These are phyloP conservation scores for Macadamia tetraphylla DNA, from an alignment of 164 flowering plant genomes.

Conservation along the genomic window DNA sequence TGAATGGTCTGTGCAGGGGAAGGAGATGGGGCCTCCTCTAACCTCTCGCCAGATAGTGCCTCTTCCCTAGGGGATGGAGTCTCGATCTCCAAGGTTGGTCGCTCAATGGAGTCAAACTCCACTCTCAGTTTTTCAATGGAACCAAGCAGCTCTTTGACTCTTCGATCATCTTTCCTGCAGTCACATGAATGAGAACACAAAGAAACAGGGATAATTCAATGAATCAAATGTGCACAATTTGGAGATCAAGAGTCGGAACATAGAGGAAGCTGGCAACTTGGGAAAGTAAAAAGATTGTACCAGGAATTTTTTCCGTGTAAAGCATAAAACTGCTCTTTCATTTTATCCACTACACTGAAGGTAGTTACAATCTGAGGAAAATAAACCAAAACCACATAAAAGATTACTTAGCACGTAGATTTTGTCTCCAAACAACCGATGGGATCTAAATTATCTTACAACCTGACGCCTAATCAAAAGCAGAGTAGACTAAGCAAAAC, in stretches of 20 bases:
- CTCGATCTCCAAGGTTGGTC: conserved; percentile 73
- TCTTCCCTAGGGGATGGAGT: conserved; percentile 37
- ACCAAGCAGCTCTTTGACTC: conserved; percentile 60
- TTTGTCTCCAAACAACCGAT: not conserved
- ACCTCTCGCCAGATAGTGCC: conserved; percentile 24
- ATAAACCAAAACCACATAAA: not conserved
- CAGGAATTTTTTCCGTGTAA: conserved; percentile 47
- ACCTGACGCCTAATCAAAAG: not conserved
- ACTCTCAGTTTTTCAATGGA: conserved; percentile 58
- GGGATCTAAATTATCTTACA: not conserved
- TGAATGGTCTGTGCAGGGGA: too few relatives aligned
- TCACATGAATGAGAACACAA: too few relatives aligned
- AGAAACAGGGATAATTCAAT: not conserved
- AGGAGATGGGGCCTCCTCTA: conserved; percentile 21
- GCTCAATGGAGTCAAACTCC: conserved; percentile 76
- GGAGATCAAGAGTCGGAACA: too few relatives aligned
- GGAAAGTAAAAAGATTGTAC: conserved; percentile 23
- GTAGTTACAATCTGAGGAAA: conserved; percentile 72
- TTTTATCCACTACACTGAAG: conserved; percentile 87
- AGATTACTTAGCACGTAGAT: not conserved
- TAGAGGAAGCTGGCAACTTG: not conserved
- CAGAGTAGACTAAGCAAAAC: not conserved
- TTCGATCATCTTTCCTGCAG: conserved; percentile 72
- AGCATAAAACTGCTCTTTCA: conserved; percentile 78
- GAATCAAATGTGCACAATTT: not conserved